Evolutionary conservation across 176 grass and related monocot species (phyloP), one percentile per base, ranked within the genome.

Genomic region (Tuctoria greenei): DNA sequence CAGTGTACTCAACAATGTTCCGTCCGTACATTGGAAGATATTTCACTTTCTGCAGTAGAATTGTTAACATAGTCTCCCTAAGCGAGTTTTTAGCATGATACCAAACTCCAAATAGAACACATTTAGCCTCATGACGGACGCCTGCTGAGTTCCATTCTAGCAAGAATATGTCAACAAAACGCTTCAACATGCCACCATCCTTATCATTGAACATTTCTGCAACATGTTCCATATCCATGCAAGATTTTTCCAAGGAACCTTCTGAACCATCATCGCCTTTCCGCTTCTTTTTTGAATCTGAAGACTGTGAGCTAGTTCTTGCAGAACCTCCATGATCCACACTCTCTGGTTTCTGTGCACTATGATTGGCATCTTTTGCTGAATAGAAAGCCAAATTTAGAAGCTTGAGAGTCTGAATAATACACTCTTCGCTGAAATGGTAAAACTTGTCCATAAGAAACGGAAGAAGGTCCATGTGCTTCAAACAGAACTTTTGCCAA

Each of bases 401-500:
- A 85, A 98, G 88, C 72, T 94, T 98, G 60, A 98, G 91, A 76
- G 88, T 89, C 78, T 98, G 91, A 81, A 92, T 69, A 88, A 97
- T 81, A 82, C 91, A 97, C 67, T 93, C 95, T 85, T 97, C 95
- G 66, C 86, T 90, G 81, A 98, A 98, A 85, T 98, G 85, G 64
- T 92, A 93, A 63, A 93, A 74, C 64, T 86, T 86, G 72, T 90
- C 88, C 88, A 93, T 84, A 43, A 98, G 82, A 82, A 98, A 93
- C 11, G 88, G 91, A 60, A 97, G 86, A 79, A 93, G 74, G 50
- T 94, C 95, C 26, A 67, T 80, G 81, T 93, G 73, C 82, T 94
- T 98, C 79, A 91, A 94, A 79, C 95, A 98, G 74, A 86, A 98
- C 64, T 98, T 97, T 65, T 98, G 95, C 95, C 94, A 97, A 91